phyloP scores from a whole-genome alignment of 345 rosid genomes.

The Pistacia vera region DNA sequence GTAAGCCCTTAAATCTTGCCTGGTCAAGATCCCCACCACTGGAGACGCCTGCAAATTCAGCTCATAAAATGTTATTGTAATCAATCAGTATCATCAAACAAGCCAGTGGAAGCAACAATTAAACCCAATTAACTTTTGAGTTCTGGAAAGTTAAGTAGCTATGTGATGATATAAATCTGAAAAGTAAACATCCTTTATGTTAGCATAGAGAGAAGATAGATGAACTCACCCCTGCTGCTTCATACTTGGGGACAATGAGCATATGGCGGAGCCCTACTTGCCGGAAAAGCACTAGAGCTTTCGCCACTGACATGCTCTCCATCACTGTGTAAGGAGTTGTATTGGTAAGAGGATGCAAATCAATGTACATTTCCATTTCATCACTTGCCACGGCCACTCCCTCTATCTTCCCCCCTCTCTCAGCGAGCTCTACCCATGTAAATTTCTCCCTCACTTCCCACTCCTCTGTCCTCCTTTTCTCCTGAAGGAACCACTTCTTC shows the following conservation, averaged over 20 bases:
- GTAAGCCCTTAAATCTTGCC: slow-evolving; percentile 79
- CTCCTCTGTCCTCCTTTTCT: slow-evolving; percentile 78
- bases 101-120: too few species aligned
- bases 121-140: too few species aligned
- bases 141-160: too few species aligned
- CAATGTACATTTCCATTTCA: slow-evolving; percentile 91
- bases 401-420: slow-evolving; percentile 64
- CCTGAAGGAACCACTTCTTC: slow-evolving; percentile 81
- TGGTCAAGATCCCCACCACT: slow-evolving; percentile 72
- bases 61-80: not conserved
- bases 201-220: slow-evolving; percentile 3
- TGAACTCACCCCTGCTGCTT: slow-evolving; percentile 69
- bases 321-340: slow-evolving; percentile 84
- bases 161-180: not conserved
- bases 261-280: slow-evolving; percentile 79
- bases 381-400: slow-evolving; percentile 61
- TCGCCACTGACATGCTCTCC: slow-evolving; percentile 92
- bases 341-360: slow-evolving; percentile 88
- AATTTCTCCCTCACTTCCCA: slow-evolving; percentile 85
- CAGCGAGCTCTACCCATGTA: slow-evolving; percentile 78
- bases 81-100: not conserved
- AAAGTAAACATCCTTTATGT: not conserved
- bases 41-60: slow-evolving; percentile 56
- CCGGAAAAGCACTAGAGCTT: slow-evolving; percentile 84
- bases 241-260: slow-evolving; percentile 75